Evolutionary conservation across 2,329 filamentous ascomycete species (phyloP).

Genomic region (Pseudonectria foliicola): DNA sequence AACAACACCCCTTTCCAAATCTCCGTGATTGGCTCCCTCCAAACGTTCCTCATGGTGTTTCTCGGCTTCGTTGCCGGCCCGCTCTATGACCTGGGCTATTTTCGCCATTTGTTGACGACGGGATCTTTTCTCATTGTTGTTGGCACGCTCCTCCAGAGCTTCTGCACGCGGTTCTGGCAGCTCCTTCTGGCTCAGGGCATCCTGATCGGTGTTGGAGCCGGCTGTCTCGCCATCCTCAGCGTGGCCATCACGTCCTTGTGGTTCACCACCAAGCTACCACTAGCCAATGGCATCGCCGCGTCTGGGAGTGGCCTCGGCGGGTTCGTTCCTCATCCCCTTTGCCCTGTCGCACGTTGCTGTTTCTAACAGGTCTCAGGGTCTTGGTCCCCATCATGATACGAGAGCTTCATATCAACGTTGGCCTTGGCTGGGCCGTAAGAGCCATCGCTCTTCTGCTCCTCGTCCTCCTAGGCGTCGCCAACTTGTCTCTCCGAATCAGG

Average conservation of each 20-base stretch:
- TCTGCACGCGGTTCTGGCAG: constrained; percentile 56
- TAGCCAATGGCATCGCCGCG: constrained; percentile 71
- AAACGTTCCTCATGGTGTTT: constrained; percentile 18
- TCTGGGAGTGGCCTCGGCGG: constrained; percentile 64
- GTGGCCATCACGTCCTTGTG: constrained; percentile 70
- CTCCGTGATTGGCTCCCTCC: constrained; percentile 14
- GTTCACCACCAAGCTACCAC: constrained; percentile 62
- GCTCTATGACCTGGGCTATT: constrained; percentile 15
- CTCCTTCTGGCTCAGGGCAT: constrained; percentile 72
- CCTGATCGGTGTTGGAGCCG: constrained; percentile 61
- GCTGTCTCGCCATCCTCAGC: constrained; percentile 71
- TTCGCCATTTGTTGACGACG: constrained; percentile 6
- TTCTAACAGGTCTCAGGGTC: constrained; percentile 3
- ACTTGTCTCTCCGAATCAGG: constrained; percentile 6
- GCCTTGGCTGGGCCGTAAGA: constrained; percentile 8
- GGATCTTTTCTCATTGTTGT: constrained; percentile 13
- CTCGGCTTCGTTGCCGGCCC: constrained; percentile 16
- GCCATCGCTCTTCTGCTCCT: constrained; percentile 10
- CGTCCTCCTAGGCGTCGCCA: constrained; percentile 3
- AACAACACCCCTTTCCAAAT: constrained; percentile 12
- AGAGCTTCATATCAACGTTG: constrained; percentile 1
- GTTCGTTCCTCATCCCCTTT: background rate
- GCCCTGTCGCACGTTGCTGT: accelerated
- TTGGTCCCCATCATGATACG: constrained; percentile 15
- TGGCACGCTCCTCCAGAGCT: constrained; percentile 13